Evolutionary conservation across 352 stramenopile genomes (phyloP).

Genomic region (Phytophthora fragariae): DNA sequence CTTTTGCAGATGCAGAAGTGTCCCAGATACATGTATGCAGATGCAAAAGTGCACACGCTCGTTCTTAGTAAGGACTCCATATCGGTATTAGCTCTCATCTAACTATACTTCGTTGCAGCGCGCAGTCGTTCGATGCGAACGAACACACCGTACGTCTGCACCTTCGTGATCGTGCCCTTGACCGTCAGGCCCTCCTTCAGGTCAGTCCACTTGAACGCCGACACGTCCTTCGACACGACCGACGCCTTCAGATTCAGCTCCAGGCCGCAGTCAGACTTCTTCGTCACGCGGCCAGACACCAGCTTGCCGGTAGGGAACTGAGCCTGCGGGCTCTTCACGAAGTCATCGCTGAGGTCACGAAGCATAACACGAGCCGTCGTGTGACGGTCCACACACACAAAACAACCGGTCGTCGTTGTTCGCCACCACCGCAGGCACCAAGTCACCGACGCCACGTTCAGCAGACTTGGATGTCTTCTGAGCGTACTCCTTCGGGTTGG

Average conservation of each 20-base stretch:
- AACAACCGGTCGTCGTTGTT: conserved; percentile 94
- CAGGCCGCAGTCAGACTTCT: conserved; percentile 79
- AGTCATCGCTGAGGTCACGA: conserved; percentile 96
- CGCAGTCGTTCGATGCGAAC: conserved; percentile 87
- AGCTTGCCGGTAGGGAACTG: conserved; percentile 94
- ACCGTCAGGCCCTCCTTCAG: conserved; percentile 92
- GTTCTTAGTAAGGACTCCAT: too few relatives aligned
- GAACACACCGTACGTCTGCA: conserved; percentile 97
- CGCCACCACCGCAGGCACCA: conserved; percentile 92
- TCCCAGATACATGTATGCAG: too few relatives aligned
- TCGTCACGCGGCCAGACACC: conserved; percentile 95
- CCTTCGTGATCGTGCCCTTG: conserved; percentile 95
- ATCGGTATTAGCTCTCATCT: too few relatives aligned
- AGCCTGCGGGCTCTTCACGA: conserved; percentile 90
- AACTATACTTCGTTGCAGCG: too few relatives aligned
- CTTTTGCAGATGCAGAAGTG: too few relatives aligned
- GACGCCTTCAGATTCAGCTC: conserved; percentile 96
- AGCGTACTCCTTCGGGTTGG: conserved; percentile 61
- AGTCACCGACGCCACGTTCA: conserved; percentile 73
- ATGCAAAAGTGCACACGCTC: too few relatives aligned
- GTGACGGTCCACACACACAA: conserved; percentile 91
- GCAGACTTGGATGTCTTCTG: conserved; percentile 42
- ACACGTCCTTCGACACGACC: conserved; percentile 90
- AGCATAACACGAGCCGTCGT: conserved; percentile 93
- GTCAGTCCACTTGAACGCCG: conserved; percentile 90